Percentiles rank a stretch among this genome's conserved stretches.
Conservation (phyloP, 2,329 filamentous ascomycete species). For the Pezicula carpinea region DNA sequence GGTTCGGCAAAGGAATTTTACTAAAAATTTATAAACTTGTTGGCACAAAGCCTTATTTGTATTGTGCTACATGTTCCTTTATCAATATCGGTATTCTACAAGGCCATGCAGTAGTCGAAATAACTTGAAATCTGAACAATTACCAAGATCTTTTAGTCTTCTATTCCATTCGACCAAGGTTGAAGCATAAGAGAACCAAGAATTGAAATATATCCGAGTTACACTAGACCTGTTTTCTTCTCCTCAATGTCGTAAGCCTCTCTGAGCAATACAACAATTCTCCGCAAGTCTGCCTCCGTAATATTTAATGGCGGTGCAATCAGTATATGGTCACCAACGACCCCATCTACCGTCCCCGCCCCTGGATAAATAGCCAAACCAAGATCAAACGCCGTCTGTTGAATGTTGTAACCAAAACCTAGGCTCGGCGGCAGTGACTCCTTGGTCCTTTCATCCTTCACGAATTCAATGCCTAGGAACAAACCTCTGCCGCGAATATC, state of each 20-base stretch:
- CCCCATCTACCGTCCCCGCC: constrained; percentile 47
- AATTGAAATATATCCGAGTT: too few species aligned
- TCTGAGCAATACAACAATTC: constrained; percentile 38
- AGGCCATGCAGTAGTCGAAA: too few species aligned
- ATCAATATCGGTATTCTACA: too few species aligned
- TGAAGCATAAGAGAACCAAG: too few species aligned
- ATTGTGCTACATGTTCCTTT: too few species aligned
- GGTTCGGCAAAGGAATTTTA: too few species aligned
- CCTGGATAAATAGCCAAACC: constrained; percentile 48
- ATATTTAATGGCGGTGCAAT: constrained; percentile 56
- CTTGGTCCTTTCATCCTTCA: constrained; percentile 41
- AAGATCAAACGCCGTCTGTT: constrained; percentile 33
- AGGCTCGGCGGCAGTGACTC: constrained; percentile 35
- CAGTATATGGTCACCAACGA: constrained; percentile 54
- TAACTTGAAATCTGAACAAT: too few species aligned
- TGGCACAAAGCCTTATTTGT: too few species aligned
- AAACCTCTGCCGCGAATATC: constrained; percentile 54
- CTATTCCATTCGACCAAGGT: too few species aligned
- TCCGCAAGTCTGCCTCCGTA: constrained; percentile 43
- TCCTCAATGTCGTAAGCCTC: not conserved
- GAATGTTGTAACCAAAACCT: constrained; percentile 40
- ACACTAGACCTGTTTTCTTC: too few species aligned
- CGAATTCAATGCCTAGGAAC: constrained; percentile 50
- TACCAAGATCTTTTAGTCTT: too few species aligned
- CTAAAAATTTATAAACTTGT: too few species aligned